A percentile compares a stretch with the other conserved stretches of the same genome.
These are phyloP conservation scores for Hemisphaericaspora subhashii DNA, from an alignment of 1,139 yeast species.

Conservation along the genomic window DNA sequence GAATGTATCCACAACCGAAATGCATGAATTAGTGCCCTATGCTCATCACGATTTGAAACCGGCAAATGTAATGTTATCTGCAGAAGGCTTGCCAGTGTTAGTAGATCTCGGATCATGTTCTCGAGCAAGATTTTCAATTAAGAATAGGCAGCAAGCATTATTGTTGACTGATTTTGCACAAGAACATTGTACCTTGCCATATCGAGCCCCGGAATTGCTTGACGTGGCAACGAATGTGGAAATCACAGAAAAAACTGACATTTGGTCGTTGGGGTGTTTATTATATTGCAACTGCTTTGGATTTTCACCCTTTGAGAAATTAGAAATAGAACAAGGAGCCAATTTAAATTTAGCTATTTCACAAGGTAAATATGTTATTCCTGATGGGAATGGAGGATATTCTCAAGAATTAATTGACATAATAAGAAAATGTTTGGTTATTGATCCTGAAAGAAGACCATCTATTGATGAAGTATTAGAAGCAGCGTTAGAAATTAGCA, in stretches of 20 bases:
- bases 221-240: conserved; percentile 67
- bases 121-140: conserved; percentile 56
- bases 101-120: conserved; percentile 84
- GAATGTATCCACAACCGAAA: conserved; percentile 38
- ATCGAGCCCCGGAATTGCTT: conserved; percentile 85
- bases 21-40: conserved; percentile 63
- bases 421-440: conserved; percentile 57
- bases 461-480: conserved; percentile 57
- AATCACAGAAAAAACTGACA: conserved; percentile 74
- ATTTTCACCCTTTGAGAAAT: conserved; percentile 82
- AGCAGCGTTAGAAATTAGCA: conserved; percentile 36
- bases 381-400: conserved; percentile 46
- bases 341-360: conserved; percentile 74
- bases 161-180: conserved; percentile 78
- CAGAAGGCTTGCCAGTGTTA: conserved; percentile 73
- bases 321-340: conserved; percentile 81
- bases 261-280: conserved; percentile 91
- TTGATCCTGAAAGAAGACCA: conserved; percentile 65
- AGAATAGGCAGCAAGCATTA: conserved; percentile 68
- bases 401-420: conserved; percentile 54
- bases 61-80: conserved; percentile 79
- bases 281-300: conserved; percentile 77
- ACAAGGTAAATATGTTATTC: conserved; percentile 68
- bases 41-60: conserved; percentile 91
- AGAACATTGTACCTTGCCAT: conserved; percentile 85